A percentile compares a stretch with the other conserved stretches of the same genome.
These are phyloP conservation scores for Pulveroboletus sp. DNA, from an alignment of 768 basidiomycete species.

Conservation along the genomic window DNA sequence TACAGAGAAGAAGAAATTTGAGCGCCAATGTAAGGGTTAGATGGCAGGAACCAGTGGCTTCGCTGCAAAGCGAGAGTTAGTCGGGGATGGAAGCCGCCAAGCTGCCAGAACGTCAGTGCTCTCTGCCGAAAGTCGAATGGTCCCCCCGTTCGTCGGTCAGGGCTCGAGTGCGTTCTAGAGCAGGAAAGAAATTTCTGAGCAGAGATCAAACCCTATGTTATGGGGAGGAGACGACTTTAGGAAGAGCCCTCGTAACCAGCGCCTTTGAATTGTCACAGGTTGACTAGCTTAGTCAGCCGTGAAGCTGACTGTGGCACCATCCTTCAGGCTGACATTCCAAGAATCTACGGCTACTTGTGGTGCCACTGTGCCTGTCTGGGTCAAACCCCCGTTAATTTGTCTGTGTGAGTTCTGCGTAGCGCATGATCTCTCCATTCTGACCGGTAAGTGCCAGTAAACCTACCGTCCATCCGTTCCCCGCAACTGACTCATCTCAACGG, in stretches of 20 bases:
- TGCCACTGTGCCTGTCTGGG: background rate
- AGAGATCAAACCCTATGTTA: background rate
- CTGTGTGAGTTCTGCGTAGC: constrained; percentile 1
- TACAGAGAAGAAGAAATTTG: background rate
- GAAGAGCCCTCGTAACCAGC: too few relatives aligned
- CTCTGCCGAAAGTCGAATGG: background rate
- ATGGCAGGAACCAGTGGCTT: background rate
- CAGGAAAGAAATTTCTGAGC: background rate
- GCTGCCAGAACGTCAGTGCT: background rate
- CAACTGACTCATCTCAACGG: background rate
- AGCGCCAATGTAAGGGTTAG: background rate
- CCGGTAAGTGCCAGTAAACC: constrained; percentile 9
- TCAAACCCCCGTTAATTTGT: constrained; percentile 1
- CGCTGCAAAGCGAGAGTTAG: background rate
- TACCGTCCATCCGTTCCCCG: background rate
- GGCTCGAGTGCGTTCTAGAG: background rate
- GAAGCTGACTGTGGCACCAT: background rate
- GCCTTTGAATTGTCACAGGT: background rate
- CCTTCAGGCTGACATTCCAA: constrained; percentile 19
- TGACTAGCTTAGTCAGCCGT: constrained; percentile 22
- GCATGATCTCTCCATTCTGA: constrained; percentile 13
- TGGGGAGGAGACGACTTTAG: background rate
- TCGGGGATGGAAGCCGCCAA: constrained; percentile 12
- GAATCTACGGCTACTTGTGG: background rate
- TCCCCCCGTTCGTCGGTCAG: background rate